These are phyloP conservation scores for Ganoderma sinense DNA, from an alignment of 1,284 basidiomycete species.

Conservation along the genomic window DNA sequence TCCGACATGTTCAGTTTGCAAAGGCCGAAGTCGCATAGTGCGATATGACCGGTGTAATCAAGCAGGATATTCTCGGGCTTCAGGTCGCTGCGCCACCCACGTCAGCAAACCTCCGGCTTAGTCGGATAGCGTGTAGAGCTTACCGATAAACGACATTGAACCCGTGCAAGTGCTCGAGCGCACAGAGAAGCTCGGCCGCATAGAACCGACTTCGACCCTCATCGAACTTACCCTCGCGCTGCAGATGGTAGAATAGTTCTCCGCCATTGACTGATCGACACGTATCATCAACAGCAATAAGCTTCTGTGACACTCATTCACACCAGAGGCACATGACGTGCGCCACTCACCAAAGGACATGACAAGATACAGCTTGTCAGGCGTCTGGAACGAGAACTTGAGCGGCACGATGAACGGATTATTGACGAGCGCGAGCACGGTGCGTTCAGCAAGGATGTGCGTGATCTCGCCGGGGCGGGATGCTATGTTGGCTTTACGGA, in stretches of 20 bases:
- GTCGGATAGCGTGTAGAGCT: slow-evolving; percentile 29
- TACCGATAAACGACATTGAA: slow-evolving; percentile 99
- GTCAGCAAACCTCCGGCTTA: slow-evolving; percentile 8
- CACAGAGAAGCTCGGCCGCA: slow-evolving; percentile 93
- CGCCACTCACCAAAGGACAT: slow-evolving; percentile 85
- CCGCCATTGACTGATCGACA: slow-evolving; percentile 85
- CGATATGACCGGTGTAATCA: slow-evolving; percentile 98
- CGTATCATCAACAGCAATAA: slow-evolving; percentile 1
- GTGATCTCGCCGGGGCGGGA: slow-evolving; percentile 97
- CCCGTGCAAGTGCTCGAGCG: slow-evolving; percentile 94
- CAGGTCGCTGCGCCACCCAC: slow-evolving; percentile 71
- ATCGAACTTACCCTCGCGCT: slow-evolving; percentile 96
- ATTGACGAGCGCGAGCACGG: slow-evolving; percentile 96
- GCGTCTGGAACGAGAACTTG: slow-evolving; percentile 99
- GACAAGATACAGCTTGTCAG: slow-evolving; percentile 97
- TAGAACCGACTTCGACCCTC: slow-evolving; percentile 95
- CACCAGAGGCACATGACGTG: background rate
- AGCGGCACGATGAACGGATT: slow-evolving; percentile 99
- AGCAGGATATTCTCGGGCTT: slow-evolving; percentile 98
- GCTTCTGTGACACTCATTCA: background rate
- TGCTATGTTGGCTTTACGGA: slow-evolving; percentile 98
- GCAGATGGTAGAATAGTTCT: slow-evolving; percentile 97
- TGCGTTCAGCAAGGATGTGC: slow-evolving; percentile 97
- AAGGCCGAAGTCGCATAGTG: slow-evolving; percentile 97
- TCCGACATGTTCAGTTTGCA: slow-evolving; percentile 99